Evolutionary conservation across 768 basidiomycete genomes (phyloP).

Genomic region (Russula olivacea): DNA sequence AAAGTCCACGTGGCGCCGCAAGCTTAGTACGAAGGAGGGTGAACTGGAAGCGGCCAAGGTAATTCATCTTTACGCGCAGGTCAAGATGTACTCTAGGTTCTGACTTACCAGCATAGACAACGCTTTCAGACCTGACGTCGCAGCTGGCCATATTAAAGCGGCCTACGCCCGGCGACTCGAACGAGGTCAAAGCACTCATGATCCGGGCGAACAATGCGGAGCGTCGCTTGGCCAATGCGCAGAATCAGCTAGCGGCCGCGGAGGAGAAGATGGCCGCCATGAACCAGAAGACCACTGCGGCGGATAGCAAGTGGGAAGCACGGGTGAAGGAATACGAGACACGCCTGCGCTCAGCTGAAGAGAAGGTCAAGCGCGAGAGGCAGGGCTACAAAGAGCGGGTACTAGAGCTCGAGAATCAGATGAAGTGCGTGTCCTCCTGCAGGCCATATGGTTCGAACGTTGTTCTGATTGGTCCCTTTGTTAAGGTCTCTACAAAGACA

Average conservation of each 20-base stretch:
- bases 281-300: conserved; percentile 62
- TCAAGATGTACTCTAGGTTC: neutral
- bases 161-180: conserved; percentile 52
- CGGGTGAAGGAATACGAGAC: conserved; percentile 91
- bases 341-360: conserved; percentile 74
- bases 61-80: conserved; percentile 14
- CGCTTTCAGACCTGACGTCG: conserved; percentile 64
- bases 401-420: conserved; percentile 59
- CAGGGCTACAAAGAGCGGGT: conserved; percentile 90
- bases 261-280: conserved; percentile 79
- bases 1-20: conserved; percentile 79
- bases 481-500: conserved; percentile 69
- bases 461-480: neutral
- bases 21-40: conserved; percentile 77
- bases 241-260: conserved; percentile 74
- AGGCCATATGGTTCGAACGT: neutral
- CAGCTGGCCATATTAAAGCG: conserved; percentile 62
- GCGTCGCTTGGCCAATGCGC: conserved; percentile 75
- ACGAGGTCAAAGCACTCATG: conserved; percentile 63
- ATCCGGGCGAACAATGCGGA: conserved; percentile 81
- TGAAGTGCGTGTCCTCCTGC: conserved; percentile 46
- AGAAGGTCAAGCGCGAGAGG: conserved; percentile 87
- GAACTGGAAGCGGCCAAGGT: conserved; percentile 88
- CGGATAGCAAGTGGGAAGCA: conserved; percentile 90
- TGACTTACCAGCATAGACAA: conserved; percentile 41